phyloP scores from a whole-genome alignment of 805 yeast genomes.

The Wickerhamomyces bovis region DNA sequence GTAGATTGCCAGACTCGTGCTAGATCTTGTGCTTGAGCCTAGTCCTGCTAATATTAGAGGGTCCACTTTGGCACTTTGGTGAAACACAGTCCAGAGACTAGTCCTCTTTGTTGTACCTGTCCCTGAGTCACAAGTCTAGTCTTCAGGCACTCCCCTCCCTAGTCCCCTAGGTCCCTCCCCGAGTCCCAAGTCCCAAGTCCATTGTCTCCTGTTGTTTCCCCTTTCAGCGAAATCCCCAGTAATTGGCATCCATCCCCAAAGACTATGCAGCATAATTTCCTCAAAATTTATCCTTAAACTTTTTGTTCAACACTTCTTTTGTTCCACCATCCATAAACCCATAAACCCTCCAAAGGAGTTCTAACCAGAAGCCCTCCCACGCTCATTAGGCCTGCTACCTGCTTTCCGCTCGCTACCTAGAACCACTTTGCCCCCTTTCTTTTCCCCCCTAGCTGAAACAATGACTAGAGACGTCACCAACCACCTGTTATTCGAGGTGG shows the following conservation, averaged over 20 bases:
- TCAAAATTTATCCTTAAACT: background rate
- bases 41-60: too few relatives aligned
- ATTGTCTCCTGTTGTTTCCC: background rate
- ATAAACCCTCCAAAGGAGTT: background rate
- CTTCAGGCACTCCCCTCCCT: too few relatives aligned
- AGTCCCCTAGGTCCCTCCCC: too few relatives aligned
- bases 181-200: too few relatives aligned
- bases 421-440: background rate
- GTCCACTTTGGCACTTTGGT: too few relatives aligned
- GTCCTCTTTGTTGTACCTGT: too few relatives aligned
- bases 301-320: background rate
- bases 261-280: background rate
- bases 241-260: background rate
- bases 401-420: background rate
- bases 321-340: background rate
- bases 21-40: too few relatives aligned
- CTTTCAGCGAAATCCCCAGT: background rate
- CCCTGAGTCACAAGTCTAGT: too few relatives aligned
- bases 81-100: too few relatives aligned
- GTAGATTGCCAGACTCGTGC: too few relatives aligned
- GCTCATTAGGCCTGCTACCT: background rate
- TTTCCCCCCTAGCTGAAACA: background rate
- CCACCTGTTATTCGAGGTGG: conserved; percentile 86
- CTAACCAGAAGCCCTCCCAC: background rate
- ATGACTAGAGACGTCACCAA: conserved; percentile 84